Base-by-base conservation (phyloP, 2,329 filamentous ascomycete species). In the Colletotrichum tabaci region DNA sequence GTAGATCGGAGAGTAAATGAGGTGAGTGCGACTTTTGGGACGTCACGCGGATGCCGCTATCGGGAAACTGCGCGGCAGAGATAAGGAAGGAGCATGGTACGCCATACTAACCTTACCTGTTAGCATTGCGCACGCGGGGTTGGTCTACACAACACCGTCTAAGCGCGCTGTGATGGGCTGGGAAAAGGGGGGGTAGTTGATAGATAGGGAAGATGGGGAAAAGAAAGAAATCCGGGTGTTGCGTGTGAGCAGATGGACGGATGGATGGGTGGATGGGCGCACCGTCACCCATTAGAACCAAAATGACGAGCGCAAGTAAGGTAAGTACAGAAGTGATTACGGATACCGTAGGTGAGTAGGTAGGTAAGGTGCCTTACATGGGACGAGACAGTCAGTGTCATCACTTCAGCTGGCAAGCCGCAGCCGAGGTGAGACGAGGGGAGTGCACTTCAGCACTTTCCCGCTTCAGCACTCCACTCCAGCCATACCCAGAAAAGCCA, bases 41-140 rank as follows among this genome's bases (percentile, higher is more conserved):
- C 35, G 70, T 70, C 66, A 71, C 67, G 70, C 70, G 66, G 61
- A 13, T 71, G 50, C 61, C 61, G 67, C 70, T 62, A 66, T 72
- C 61, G 50, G 67, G 61, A 58, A 35, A 55, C 56, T 38, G 2
- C 9, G 70, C 49, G 50, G 30, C 49, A 72, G 40, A 72, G 70
- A 72, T 72, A 72, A 66, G 70, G 44, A 72, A 66, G 70, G 44
- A 8, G 49, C 56, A 52, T 56, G 56, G 66, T 65, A 71, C 61
- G 57, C 40, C 42, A 56, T 71, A 61, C 66, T 72, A 71, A 71
- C 65, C 66, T 72, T 66, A 71, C 65, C 52, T n/a, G 64, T 49
- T 69, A 66, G 69, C 69, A 67, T 50, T 38, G 44, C 30, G 62
- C 64, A 62, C 50, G 35, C 35, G 40, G 12, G 57, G 61, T 67